Base-by-base conservation (phyloP, 192 early-diverging fungal genomes). In the Glomus cerebriforme region DNA sequence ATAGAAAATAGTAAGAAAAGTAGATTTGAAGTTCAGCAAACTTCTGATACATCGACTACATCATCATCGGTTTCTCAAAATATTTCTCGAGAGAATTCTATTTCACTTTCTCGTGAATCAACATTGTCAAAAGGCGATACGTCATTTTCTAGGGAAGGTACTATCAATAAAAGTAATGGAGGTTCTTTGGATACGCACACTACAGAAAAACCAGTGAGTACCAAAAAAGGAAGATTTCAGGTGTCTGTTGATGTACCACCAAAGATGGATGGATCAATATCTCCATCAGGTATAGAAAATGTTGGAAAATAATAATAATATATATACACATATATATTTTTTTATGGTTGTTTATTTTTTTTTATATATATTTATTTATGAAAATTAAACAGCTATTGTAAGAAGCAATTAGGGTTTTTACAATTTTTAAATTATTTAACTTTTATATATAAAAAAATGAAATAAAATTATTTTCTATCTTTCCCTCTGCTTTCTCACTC, bases 191-290 rank as follows among this genome's bases (percentile, higher is more conserved):
- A 78, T 35, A 8, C 43, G 24, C 39, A 60, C 2, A 78, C 45
- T 49, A 54, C 45, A 47, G 77, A 78, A 39, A 66, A 78, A 68
- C 19, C 47, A 24, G 22, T 19, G 54, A 19, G 37, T 39, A 78
- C 77, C 19, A 67, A 78, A 32, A 78, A 59, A 59, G 77, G 77
- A 32, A 78, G 77, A 78, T 78, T 78, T 69, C 60, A 69, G n/a
- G 77, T 78, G 2, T 68, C 75, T 70, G 13, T 70, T 70, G 68
- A 70, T 70, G 37, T 45, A 31, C n/a, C 39, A 47, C 13, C 43
- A 73, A 73, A 73, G 73, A 32, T 37, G 15, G 34, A 75, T 43
- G 58, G 73, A n/a, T 59, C 69, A 35, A 71, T 29, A 45, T 26
- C 69, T 49, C 34, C 39, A 71, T 47, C 69, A 49, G 69, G 69